These are phyloP conservation scores for Cordyceps farinosa DNA, from an alignment of 2,329 filamentous ascomycete genomes.

Conservation along the genomic window DNA sequence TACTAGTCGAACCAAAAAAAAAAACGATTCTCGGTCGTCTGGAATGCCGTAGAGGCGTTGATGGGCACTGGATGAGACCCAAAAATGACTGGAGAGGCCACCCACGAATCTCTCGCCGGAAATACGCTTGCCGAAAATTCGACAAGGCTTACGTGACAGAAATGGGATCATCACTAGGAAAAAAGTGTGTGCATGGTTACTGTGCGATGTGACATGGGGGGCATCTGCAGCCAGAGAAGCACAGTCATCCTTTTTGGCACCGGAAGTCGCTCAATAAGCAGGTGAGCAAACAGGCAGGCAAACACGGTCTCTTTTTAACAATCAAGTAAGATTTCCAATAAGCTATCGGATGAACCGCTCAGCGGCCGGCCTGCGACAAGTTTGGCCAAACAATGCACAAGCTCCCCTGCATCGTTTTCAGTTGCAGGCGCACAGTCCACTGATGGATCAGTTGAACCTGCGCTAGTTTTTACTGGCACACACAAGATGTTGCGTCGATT, in stretches of 20 bases:
- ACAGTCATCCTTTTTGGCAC: neutral
- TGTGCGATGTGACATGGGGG: neutral
- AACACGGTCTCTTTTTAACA: neutral
- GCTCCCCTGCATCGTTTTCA: neutral
- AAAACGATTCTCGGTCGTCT: neutral
- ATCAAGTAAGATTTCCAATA: neutral
- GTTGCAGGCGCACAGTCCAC: neutral
- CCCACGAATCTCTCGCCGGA: neutral
- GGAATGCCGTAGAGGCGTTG: neutral
- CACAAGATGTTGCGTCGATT: neutral
- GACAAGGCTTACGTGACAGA: neutral
- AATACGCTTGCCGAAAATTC: neutral
- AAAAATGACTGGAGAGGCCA: neutral
- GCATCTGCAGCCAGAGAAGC: neutral
- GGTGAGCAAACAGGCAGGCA: neutral
- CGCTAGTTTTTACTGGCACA: neutral
- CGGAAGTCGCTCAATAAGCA: neutral
- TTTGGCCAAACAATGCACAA: neutral
- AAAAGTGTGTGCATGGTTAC: neutral
- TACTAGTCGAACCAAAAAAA: neutral
- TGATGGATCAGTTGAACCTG: neutral
- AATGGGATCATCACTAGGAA: neutral
- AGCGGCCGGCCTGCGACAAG: neutral
- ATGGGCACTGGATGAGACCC: neutral
- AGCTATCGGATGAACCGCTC: constrained; percentile 5